Conservation (phyloP, 148 eudicot species). For the Silene latifolia region DNA sequence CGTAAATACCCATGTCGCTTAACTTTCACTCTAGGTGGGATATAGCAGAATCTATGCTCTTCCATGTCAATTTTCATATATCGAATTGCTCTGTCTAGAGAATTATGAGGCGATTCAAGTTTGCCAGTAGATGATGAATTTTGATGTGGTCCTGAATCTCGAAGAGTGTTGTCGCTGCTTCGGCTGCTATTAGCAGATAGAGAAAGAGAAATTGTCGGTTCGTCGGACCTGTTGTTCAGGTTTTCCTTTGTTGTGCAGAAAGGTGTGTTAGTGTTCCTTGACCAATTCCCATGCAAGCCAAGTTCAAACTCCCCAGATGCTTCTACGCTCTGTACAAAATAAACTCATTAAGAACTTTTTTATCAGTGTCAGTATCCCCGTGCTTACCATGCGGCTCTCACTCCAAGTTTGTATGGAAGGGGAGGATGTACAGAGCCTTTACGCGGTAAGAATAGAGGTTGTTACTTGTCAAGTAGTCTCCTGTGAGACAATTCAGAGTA, state of each 20-base stretch:
- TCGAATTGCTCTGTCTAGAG: conserved; percentile 38
- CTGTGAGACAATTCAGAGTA: no score
- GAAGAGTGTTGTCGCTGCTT: conserved; percentile 4
- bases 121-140: neutral
- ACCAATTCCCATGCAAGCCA: no score
- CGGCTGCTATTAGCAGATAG: conserved; percentile 17
- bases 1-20: conserved; percentile 53
- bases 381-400: no score
- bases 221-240: no score
- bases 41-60: conserved; percentile 60
- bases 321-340: conserved; percentile 34
- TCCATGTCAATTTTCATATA: conserved; percentile 69
- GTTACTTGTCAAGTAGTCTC: no score
- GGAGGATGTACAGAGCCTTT: no score
- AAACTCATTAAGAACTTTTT: no score
- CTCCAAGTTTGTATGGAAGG: no score
- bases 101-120: conserved; percentile 18
- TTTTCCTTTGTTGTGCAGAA: no score
- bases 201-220: conserved; percentile 11
- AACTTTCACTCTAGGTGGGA: conserved; percentile 64
- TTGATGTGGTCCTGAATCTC: conserved; percentile 12
- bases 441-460: no score
- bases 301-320: conserved; percentile 6
- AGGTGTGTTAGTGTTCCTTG: no score
- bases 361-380: no score